These are phyloP conservation scores for Sphagnurus paluster DNA, from an alignment of 1,284 basidiomycete genomes.

Conservation along the genomic window DNA sequence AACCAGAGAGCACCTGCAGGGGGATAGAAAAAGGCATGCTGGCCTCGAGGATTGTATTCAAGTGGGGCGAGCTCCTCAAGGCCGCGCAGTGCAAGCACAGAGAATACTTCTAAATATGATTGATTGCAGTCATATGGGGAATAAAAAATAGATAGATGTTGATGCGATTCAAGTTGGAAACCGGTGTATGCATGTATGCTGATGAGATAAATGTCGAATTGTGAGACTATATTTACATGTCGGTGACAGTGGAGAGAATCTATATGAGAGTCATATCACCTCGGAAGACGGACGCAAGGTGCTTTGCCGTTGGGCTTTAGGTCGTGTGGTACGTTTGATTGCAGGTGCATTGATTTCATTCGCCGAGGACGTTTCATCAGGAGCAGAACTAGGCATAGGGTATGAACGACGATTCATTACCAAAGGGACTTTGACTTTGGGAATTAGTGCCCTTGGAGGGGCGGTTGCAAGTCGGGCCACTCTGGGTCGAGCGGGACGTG, in stretches of 20 bases:
- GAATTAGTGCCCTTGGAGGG: conserved; percentile 2
- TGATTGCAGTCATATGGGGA: no score
- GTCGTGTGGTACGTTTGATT: conserved; percentile 1
- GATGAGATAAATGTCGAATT: background rate
- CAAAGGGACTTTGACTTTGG: conserved; percentile 10
- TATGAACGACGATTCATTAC: background rate
- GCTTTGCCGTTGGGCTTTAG: background rate
- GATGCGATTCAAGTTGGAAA: background rate
- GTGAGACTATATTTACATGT: conserved; percentile 10
- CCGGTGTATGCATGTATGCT: conserved; percentile 5
- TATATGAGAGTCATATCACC: conserved; percentile 5
- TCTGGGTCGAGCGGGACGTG: conserved; percentile 18
- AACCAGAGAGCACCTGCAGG: no score
- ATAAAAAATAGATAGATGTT: no score
- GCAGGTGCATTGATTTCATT: background rate
- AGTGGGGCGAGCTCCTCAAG: no score
- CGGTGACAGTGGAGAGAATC: conserved; percentile 1
- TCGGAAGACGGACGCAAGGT: conserved; percentile 2
- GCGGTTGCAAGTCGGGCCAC: conserved; percentile 18
- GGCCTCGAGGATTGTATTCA: background rate
- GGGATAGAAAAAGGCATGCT: background rate
- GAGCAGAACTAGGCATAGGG: no score
- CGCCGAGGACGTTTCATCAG: conserved; percentile 2
- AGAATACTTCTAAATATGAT: no score
- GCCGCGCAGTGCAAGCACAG: no score